Evolutionary conservation across 768 basidiomycete genomes (phyloP).

Genomic region (Daedaleopsis nitida): DNA sequence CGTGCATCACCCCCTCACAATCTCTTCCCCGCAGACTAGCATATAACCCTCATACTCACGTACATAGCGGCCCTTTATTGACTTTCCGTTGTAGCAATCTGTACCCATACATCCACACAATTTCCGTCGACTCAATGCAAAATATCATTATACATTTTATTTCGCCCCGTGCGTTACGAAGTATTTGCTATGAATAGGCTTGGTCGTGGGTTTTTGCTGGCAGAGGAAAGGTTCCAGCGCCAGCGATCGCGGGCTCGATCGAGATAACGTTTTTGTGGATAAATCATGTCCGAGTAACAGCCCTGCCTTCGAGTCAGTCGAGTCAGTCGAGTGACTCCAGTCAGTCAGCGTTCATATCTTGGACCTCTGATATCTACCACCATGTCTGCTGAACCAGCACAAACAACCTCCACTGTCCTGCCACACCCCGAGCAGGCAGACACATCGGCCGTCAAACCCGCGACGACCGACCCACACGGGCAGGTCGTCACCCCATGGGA

Average conservation of each 20-base stretch:
- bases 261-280: constrained; percentile 10
- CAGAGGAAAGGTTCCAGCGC: background rate
- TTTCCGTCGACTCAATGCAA: background rate
- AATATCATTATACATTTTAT: constrained; percentile 12
- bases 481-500: constrained; percentile 98
- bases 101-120: constrained; percentile 17
- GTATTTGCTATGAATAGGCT: background rate
- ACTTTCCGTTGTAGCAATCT: constrained; percentile 19
- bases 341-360: background rate
- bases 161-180: background rate
- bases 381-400: constrained; percentile 12
- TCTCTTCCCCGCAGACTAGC: constrained; percentile 14
- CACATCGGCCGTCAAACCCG: constrained; percentile 35
- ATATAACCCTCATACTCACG: constrained; percentile 14
- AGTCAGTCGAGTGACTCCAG: constrained; percentile 12
- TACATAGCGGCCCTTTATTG: constrained; percentile 18
- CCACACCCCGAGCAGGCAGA: constrained; percentile 16
- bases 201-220: background rate
- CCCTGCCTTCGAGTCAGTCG: background rate
- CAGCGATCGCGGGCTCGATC: constrained; percentile 1
- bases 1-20: constrained; percentile 14
- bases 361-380: background rate
- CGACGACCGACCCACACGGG: constrained; percentile 39
- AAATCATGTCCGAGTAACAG: constrained; percentile 4
- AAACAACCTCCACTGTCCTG: constrained; percentile 4